Evolutionary conservation across 345 rosid genomes (phyloP).

Genomic region (Ricinus communis): DNA sequence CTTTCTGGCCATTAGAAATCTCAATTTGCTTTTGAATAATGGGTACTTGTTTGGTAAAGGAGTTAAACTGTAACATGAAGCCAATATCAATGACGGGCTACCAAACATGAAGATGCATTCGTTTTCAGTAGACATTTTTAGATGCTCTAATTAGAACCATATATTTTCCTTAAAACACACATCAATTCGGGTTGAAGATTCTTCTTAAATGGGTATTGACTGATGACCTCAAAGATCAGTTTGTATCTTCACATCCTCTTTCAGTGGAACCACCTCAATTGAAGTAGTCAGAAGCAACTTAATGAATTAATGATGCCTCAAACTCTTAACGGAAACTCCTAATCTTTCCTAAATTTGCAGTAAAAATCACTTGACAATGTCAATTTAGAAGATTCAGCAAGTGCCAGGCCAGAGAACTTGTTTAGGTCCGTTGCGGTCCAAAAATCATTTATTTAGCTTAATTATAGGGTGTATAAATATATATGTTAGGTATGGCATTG

Average conservation of each 20-base stretch:
- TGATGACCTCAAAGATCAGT: not conserved
- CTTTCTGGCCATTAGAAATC: too few relatives aligned
- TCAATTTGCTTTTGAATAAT: not conserved
- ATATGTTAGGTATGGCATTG: conserved; percentile 5
- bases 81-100: not conserved
- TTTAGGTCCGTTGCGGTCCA: not conserved
- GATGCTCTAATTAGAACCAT: not conserved
- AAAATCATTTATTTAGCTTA: not conserved
- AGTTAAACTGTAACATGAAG: not conserved
- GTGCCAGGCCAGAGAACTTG: not conserved
- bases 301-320: conserved; percentile 11
- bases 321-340: not conserved
- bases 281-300: conserved; percentile 10
- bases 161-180: not conserved
- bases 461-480: not conserved
- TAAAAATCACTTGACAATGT: not conserved
- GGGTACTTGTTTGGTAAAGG: not conserved
- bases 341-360: not conserved
- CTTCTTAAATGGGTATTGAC: not conserved
- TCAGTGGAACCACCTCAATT: not conserved
- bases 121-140: too few relatives aligned
- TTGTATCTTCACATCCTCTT: not conserved
- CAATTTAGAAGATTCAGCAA: not conserved
- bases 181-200: conserved; percentile 4
- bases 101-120: not conserved